Conservation (phyloP, 176 grass and related monocot species). For the Bolboschoenus planiculmis region DNA sequence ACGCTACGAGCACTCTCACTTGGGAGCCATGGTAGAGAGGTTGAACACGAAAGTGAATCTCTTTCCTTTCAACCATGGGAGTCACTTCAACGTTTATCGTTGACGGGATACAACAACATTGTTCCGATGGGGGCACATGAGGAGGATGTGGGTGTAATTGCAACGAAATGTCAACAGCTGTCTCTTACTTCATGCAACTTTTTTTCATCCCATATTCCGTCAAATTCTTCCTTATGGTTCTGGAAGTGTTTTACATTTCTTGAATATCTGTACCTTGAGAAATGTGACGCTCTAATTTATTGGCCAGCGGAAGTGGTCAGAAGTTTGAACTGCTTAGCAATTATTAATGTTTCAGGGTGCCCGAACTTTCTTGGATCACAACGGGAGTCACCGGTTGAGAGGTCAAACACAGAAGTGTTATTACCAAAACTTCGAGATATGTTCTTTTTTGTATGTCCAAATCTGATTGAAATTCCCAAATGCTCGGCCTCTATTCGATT, state of each 20-base stretch:
- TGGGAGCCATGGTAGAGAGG: neutral
- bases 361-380: neutral
- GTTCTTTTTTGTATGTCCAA: fast-evolving
- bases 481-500: neutral
- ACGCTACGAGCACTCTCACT: neutral
- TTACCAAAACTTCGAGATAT: neutral
- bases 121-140: neutral
- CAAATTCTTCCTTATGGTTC: neutral
- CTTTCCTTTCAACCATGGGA: neutral
- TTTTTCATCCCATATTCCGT: neutral
- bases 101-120: neutral
- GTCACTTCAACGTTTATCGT: neutral
- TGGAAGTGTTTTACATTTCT: neutral
- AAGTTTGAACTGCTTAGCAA: neutral
- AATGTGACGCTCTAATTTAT: neutral
- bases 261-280: neutral
- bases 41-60: neutral
- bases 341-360: fast-evolving
- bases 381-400: neutral
- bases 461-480: neutral
- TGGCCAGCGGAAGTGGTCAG: neutral
- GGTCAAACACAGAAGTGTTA: neutral
- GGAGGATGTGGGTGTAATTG: neutral
- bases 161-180: neutral
- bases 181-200: neutral